These are phyloP conservation scores for Diplocarpon rosae DNA, from an alignment of 2,329 filamentous ascomycete genomes.

Conservation along the genomic window DNA sequence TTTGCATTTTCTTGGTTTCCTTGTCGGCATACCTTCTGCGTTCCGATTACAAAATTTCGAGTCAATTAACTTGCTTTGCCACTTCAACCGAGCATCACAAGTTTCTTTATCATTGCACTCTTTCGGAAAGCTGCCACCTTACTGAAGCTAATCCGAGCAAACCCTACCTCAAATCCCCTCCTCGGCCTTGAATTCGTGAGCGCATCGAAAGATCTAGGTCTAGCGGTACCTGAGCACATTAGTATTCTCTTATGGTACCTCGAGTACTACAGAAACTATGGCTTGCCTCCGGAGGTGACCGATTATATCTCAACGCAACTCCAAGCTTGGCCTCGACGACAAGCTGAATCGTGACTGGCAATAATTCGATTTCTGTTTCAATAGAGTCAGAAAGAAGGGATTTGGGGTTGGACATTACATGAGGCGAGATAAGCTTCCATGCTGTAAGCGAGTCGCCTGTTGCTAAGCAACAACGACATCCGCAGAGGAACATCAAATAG, in stretches of 20 bases:
- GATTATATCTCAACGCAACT: conserved; percentile 4
- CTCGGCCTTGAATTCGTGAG: conserved; percentile 1
- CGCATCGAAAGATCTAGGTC: too few species aligned
- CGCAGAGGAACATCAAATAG: conserved; percentile 4
- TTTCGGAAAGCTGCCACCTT: conserved; percentile 6
- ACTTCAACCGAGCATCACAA: conserved; percentile 3
- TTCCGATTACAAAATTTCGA: too few species aligned
- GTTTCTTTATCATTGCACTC: conserved; percentile 7
- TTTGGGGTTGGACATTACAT: conserved; percentile 5
- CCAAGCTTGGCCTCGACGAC: not conserved
- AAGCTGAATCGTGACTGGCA: not conserved
- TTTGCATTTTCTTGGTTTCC: too few species aligned
- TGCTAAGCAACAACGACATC: conserved; percentile 9
- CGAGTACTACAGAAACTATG: conserved; percentile 6
- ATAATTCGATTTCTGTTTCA: not conserved
- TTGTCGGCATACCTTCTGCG: too few species aligned
- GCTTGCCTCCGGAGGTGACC: conserved; percentile 4
- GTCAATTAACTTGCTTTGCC: not conserved
- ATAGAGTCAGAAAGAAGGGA: not conserved
- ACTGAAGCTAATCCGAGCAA: conserved; percentile 8
- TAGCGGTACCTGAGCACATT: not conserved
- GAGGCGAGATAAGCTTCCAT: conserved; percentile 1
- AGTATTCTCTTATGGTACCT: conserved; percentile 5
- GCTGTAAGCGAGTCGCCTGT: conserved; percentile 5
- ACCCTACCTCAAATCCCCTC: conserved; percentile 9